Base-by-base conservation (phyloP, 2,329 filamentous ascomycete species). In the Orbilia javanica region DNA sequence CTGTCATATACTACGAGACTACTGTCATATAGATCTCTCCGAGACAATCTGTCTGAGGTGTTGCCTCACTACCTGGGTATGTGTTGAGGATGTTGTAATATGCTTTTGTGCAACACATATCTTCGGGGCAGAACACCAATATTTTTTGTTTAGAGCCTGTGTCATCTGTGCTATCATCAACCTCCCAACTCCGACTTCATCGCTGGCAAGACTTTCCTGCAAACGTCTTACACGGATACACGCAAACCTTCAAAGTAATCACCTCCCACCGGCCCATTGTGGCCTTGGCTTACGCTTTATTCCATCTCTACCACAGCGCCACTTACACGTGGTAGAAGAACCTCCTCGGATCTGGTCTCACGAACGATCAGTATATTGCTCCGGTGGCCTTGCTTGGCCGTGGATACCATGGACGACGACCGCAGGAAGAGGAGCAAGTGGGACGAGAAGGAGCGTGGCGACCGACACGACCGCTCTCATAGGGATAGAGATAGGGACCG, bases 361-460 rank as follows among this genome's bases (percentile, higher is more conserved):
- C 34, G 20, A 42, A 18, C 42, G 18, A 36, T 48, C 66, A 11
- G 29, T 20, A 15, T 11, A 44, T 44, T 6, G 18, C 18, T 11
- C 20, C 15, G 29, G 6, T 5, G 4, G 20, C 34, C 18, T 44
- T n/a, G n/a, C 4, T 48, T 18, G 27, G 4, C 1, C 39, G 10
- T 31, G 8, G n/a, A 31, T 6, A 44, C 18, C 7, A 78, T 78
- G 74, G 74, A 78, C 34, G 74, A 78, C 39, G 80, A 81, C 25
- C 81, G 81, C 44, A 80, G 81, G 65, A 82, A 82, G 67, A 68
- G 81, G 53, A 81, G 80, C 67, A 82, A 82, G 65, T 82, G 81
- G 81, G 80, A 82, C 48, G 81, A 81, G 36, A 78, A 80, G 15
- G 79, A 80, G 22, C 80, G 80, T 42, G 73, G 78, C 25, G 80